Evolutionary conservation across 805 yeast genomes (phyloP).

Genomic region (Teunomyces aglyptinius): DNA sequence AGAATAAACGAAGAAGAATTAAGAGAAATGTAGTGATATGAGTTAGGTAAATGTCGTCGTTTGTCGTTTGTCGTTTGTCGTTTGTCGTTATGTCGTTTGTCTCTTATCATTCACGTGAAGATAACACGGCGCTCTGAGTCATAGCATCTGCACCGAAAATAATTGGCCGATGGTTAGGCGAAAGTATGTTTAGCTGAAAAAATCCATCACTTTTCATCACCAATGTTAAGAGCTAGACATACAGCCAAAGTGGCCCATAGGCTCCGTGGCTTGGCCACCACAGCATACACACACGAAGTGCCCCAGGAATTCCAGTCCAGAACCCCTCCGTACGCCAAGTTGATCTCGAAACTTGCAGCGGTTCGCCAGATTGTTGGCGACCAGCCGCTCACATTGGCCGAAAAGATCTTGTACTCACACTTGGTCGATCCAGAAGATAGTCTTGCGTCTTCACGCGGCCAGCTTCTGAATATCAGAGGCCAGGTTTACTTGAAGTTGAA

Average conservation of each 20-base stretch:
- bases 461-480: slow-evolving; percentile 68
- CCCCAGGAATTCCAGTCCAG: slow-evolving; percentile 66
- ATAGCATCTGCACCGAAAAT: slow-evolving; percentile 2
- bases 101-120: slow-evolving; percentile 1
- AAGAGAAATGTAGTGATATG: not conserved
- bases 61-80: too few species aligned
- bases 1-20: not conserved
- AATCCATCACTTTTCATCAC: not conserved
- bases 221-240: slow-evolving; percentile 15
- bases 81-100: not conserved
- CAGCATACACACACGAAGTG: slow-evolving; percentile 30
- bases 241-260: slow-evolving; percentile 1
- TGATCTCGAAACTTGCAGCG: slow-evolving; percentile 57
- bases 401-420: slow-evolving; percentile 91
- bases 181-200: slow-evolving; percentile 1
- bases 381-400: slow-evolving; percentile 86
- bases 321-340: slow-evolving; percentile 85
- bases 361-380: slow-evolving; percentile 67
- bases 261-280: slow-evolving; percentile 31
- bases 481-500: slow-evolving; percentile 84
- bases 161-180: not conserved
- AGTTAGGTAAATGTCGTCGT: not conserved
- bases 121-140: slow-evolving; percentile 5
- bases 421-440: slow-evolving; percentile 83
- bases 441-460: slow-evolving; percentile 50